Evolutionary conservation across 192 early-diverging fungal species (phyloP), one percentile per base, ranked within the genome.

Genomic region (Ambispora gerdemannii): DNA sequence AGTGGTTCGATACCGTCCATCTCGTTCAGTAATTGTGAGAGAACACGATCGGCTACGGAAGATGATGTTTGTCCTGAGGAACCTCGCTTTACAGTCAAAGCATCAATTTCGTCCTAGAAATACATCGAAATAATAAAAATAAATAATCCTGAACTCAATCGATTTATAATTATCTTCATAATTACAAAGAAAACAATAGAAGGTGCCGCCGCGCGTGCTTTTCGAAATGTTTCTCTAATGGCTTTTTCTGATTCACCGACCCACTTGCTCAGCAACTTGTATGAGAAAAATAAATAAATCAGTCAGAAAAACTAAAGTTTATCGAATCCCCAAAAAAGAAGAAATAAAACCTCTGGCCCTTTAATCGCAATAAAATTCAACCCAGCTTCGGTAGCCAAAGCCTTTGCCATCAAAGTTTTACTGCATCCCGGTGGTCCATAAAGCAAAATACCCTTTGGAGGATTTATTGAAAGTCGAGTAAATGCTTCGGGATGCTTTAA

Each of bases 161-260:
- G n/a, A 10, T 32, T 30, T 35, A 10, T 32, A 32, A 59, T 10
- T 3, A 55, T 56, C 32, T 36, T 59, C 52, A 60, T 3, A 60
- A n/a, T 79, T 83, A 93, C 97, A 81, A 99, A 99, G 75, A 99
- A 99, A 7, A 99, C 86, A 53, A 99, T 98, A 3, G 93, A 91
- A 6, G 97, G 97, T 0, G 92, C 89, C 2, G 96, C 96, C 1
- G 92, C 92, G 7, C 97, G 78, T 10, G 97, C 97, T 78, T 95
- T 96, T 35, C 88, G 82, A 69, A 99, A 99, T n/a, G 98, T 87
- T 65, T 94, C 90, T 3, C 89, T 87, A 2, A 99, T 91, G 3
- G 95, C 94, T 80, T 95, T 96, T 78, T 99, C 97, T 2, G 93
- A 95, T 72, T 99, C 97, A 28, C 97, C 97, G 6, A 99, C 97